Evolutionary conservation across 2,329 filamentous ascomycete species (phyloP), one percentile per base, ranked within the genome.

Genomic region (Stachybotrys chartarum): DNA sequence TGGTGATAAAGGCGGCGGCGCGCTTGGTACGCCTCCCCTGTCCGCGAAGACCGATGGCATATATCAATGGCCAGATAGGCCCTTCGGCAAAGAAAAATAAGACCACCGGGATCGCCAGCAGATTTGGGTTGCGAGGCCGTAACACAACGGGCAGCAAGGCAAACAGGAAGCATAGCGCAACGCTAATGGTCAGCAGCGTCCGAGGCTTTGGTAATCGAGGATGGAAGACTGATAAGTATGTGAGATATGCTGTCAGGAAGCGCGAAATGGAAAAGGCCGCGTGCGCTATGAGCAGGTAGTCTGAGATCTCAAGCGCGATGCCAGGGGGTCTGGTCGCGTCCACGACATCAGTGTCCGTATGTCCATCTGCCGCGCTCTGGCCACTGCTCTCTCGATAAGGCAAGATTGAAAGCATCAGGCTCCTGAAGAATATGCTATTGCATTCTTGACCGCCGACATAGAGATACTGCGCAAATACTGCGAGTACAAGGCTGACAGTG

Each of bases 1-100:
- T 90, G 1, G 92, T 89, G 60, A 95, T 85, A 68, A 84, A 89
- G 1, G 87, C 87, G 0, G 87, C 86, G 0, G 87, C 90, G 51
- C 86, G 81, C 72, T 95, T 95, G 5, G 88, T 91, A 60, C 90
- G 81, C n/a, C 82, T 80, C 0, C 91, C 91, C 52, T 95, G 82
- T 1, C 91, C 90, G 3, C 90, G 83, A 57, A 96, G 85, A 3
- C 87, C 88, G 12, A 94, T 79, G 4, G 88, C 85, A 61, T 91
- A 91, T 57, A 94, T 85, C 1, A 92, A 84, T 0, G 91, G 91
- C 77, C 90, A 96, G 62, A 90, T 83, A 53, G 91, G 90, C 0
- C 86, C 88, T 68, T 93, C 90, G 64, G 89, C 90, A 70, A 95
- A 90, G 60, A 90, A 86, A 59, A 88, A 87, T 31, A 92, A 63